Base-by-base conservation (phyloP, 1,139 yeast genomes). In the Candida sp. region DNA sequence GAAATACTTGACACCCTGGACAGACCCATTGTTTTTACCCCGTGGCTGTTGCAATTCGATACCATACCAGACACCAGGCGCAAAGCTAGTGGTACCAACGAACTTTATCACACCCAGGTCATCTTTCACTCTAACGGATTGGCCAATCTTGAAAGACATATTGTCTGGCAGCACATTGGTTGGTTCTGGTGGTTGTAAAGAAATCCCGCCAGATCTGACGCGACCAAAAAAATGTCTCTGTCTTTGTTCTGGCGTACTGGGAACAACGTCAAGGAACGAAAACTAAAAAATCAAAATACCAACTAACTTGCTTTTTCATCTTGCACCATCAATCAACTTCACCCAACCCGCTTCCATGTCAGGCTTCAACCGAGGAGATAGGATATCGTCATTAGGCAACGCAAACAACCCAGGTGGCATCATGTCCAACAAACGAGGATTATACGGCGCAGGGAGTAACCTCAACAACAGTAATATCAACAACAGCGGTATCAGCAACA, bases 11-110 rank as follows among this genome's bases (percentile, higher is more conserved):
- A 70, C 68, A 0, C 90, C 96, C 30, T 83, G 74, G 0, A 92
- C 83, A 1, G 86, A 70, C 0, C 98, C 98, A 61, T 92, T 83
- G 60, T 93, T 91, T 66, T 86, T 89, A 1, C 98, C 98, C 0
- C 62, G 63, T 0, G 88, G 82, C 11, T 72, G 70, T 31, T 81
- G 83, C 35, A 91, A 75, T 59, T 87, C 91, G 3, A 93, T 76
- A 0, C 98, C 98, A 9, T 86, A 75, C 98, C 98, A 93, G 1
- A 58, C 60, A 0, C 91, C 92, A 0, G 78, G 70, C 3, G 90
- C 85, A 68, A 86, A 86, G 46, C 78, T 59, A 0, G 90, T 83
- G 26, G 61, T 52, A 0, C 91, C 92, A 3, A 78, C 54, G 58
- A 64, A 86, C 46, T 78, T 66, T 1, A 86, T 75, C 0, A 63